Evolutionary conservation across 495 filamentous ascomycete species (phyloP).

Genomic region (Penicillium riverlandense): DNA sequence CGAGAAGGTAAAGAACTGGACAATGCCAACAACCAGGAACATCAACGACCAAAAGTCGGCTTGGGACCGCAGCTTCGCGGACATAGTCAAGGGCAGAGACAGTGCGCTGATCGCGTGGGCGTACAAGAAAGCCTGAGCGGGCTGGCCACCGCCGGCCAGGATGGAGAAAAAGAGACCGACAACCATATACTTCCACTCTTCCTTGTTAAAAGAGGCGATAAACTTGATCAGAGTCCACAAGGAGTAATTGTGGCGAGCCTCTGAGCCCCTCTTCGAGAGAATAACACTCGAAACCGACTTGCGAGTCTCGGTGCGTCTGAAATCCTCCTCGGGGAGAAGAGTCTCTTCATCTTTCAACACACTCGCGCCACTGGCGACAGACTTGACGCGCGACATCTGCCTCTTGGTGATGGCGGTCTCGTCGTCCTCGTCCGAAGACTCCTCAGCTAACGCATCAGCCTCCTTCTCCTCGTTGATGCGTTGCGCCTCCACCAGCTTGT

Average conservation of each 20-base stretch:
- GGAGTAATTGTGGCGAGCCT: constrained; percentile 51
- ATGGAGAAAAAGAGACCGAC: constrained; percentile 69
- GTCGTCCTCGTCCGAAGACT: constrained; percentile 23
- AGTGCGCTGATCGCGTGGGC: constrained; percentile 75
- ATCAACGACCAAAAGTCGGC: constrained; percentile 87
- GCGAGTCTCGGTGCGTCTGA: constrained; percentile 49
- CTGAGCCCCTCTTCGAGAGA: constrained; percentile 45
- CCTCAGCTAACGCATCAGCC: constrained; percentile 30
- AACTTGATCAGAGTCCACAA: constrained; percentile 82
- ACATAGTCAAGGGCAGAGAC: constrained; percentile 39
- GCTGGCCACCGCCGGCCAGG: constrained; percentile 79
- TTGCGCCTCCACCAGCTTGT: constrained; percentile 72
- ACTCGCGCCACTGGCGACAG: constrained; percentile 20
- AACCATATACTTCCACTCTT: constrained; percentile 67
- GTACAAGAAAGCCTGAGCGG: constrained; percentile 84
- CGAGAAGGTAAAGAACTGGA: constrained; percentile 62
- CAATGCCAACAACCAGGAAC: constrained; percentile 89
- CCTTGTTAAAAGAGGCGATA: constrained; percentile 72
- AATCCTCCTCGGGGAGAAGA: constrained; percentile 12
- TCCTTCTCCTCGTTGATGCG: constrained; percentile 64
- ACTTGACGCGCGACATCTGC: constrained; percentile 22
- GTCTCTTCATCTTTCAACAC: constrained; percentile 15
- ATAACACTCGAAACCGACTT: constrained; percentile 70
- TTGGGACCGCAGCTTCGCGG: constrained; percentile 50
- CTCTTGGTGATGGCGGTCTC: constrained; percentile 12